Evolutionary conservation across 306 rosid genomes (phyloP), one percentile per base, ranked within the genome.

Genomic region (Sindora glabra): DNA sequence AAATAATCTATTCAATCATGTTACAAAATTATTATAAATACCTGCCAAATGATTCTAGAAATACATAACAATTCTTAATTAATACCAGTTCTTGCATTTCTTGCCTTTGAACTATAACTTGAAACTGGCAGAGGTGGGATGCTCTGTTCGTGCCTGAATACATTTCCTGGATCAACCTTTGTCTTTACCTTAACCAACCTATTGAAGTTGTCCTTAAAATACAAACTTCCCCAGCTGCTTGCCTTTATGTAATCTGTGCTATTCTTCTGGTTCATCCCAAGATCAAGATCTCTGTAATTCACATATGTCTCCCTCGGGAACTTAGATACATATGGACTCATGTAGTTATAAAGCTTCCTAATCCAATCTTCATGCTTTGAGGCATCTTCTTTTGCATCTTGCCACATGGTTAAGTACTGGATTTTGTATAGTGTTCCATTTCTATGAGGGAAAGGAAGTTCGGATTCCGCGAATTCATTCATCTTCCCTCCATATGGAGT

Each of bases 361-460:
- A n/a, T n/a, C n/a, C n/a, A n/a, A n/a, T n/a, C n/a, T n/a, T n/a
- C n/a, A n/a, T n/a, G n/a, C n/a, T n/a, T n/a, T n/a, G n/a, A n/a
- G n/a, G n/a, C n/a, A n/a, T n/a, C n/a, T n/a, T n/a, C n/a, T n/a
- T n/a, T n/a, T n/a, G n/a, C n/a, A n/a, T n/a, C n/a, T n/a, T n/a
- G n/a, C 71, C 71, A 65, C 4, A 5, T 5, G 5, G 8, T 22
- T 2, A 0, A 14, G 59, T 56, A 47, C 3, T 47, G 58, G 21
- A 69, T 39, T 2, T 26, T n/a, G 17, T 48, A 69, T 3, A 62
- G 24, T 15, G n/a, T 62, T 48, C 69, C 69, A 1, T n/a, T 15
- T 48, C 69, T 63, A 17, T 63, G 69, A 34, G 69, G 69, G 4
- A 63, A 51, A 15, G 70, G 70, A 15, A 19, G 50, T 14, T 25